Evolutionary conservation across 805 yeast genomes (phyloP), one percentile per base, ranked within the genome.

Genomic region (Barnettozyma pratensis): DNA sequence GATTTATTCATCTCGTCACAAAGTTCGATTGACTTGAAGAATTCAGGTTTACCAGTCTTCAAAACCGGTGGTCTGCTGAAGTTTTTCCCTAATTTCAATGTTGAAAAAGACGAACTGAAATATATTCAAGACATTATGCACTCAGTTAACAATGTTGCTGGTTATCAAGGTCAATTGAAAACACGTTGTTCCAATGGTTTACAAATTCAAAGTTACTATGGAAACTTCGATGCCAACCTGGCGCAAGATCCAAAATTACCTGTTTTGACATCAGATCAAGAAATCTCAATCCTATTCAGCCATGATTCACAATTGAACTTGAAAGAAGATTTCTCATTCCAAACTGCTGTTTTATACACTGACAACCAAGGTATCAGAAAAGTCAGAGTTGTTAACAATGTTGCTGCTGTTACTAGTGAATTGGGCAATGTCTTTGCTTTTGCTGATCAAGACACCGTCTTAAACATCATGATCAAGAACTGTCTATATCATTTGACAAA

Each of bases 181-280:
- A 77, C 90, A 28, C 85, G 99, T 54, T 85, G 91, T 57, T 89
- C 97, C 1, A 81, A 77, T 54, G 98, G 98, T 0, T 70, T 94
- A 45, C 95, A 87, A 60, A 88, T 92, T 7, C 68, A 78, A 12
- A 80, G 80, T 48, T 87, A 90, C 62, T 85, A 84, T 57, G 92
- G 92, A 0, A 73, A 81, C 46, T 61, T 67, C 8, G 68, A 71
- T 14, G 54, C 62, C 2, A 66, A 68, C 31, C 66, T 68, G 11
- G 66, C 66, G 5, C 68, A 71, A 12, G 95, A 85, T 59, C 92
- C 94, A 6, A 65, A 70, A n/a, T 64, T 87, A n/a, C 89, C 96
- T 0, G 69, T 79, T 6, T 66, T 89, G 30, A 74, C 74, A 39
- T 73, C 76, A 14, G 81, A 87, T 54, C 83, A 85, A 41, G 74